These are phyloP conservation scores for Lojkania enalia DNA, from an alignment of 2,329 filamentous ascomycete species.

Conservation along the genomic window DNA sequence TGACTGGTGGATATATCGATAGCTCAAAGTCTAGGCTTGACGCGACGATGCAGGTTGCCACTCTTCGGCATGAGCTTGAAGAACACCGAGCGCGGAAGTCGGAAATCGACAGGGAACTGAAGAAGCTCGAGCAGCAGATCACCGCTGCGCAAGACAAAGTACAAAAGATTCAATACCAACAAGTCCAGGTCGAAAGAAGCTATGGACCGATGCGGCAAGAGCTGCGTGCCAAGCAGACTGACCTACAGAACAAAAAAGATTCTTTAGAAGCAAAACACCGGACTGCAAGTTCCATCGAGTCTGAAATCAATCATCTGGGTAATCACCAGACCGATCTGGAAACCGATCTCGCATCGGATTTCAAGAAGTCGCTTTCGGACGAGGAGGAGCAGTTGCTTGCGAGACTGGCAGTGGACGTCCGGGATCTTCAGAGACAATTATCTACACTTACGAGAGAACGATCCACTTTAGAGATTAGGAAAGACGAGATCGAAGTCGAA, in stretches of 20 bases:
- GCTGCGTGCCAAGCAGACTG: constrained; percentile 71
- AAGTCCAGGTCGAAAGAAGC: constrained; percentile 76
- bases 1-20: constrained; percentile 94
- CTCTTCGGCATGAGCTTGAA: constrained; percentile 76
- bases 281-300: constrained; percentile 69
- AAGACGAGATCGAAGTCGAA: constrained; percentile 82
- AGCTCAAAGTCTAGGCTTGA: constrained; percentile 83
- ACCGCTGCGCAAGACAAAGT: constrained; percentile 82
- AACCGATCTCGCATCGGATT: constrained; percentile 79
- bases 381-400: constrained; percentile 85
- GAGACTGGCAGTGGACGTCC: constrained; percentile 67
- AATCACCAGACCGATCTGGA: constrained; percentile 78
- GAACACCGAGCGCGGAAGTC: constrained; percentile 63
- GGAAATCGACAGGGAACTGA: constrained; percentile 70
- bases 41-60: constrained; percentile 74
- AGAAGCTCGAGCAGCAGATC: constrained; percentile 83
- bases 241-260: constrained; percentile 72
- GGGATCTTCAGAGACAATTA: constrained; percentile 75
- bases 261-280: constrained; percentile 73
- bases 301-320: constrained; percentile 59
- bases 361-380: constrained; percentile 83
- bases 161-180: constrained; percentile 78
- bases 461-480: constrained; percentile 76
- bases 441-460: constrained; percentile 73
- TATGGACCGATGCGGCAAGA: constrained; percentile 80